Evolutionary conservation across 83 land plant species (phyloP), one percentile per base, ranked within the genome.

Genomic region (Diphasiastrum complanatum): DNA sequence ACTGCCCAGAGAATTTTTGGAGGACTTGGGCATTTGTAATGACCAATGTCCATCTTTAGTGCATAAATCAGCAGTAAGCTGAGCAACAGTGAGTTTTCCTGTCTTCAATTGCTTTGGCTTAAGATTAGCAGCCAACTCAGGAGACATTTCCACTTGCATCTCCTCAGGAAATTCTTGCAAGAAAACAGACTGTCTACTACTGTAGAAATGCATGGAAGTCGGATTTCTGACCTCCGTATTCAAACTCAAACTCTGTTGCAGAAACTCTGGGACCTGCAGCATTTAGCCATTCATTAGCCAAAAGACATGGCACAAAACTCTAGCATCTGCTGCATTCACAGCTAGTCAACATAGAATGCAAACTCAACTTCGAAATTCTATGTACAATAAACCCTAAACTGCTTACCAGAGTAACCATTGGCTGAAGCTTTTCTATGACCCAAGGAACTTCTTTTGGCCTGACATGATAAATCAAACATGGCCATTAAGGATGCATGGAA

Each of bases 91-190:
- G 5, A 60, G 46, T 16, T 61, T 69, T 8, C 47, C 45, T 19
- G 66, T 31, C 22, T 60, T 60, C 2, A 60, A 45, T 2, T 40
- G 68, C 34, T 69, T 69, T 23, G 66, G 66, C 33, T 69, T 48
- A 12, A 69, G 36, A 22, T 48, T 66, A 1, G 58, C 50, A 18
- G 72, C 72, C 47, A 69, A 48, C n/a, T 69, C 72, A n/a, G 72
- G 66, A 2, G 67, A 61, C 63, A 69, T 48, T 16, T 69, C 57
- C 29, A 69, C 63, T 60, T 60, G 53, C 0, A 69, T 18, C 2
- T 69, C 57, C 24, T 62, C 49, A 33, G 48, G 56, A 14, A 49
- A 69, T 28, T 28, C 27, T 2, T 66, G 65, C 4, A 60, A 47
- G 35, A 25, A 28, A 11, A 60, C 32, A 4, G 68, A 11, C n/a